Conservation (phyloP, 257 asterid species). For the Salvia miltiorrhiza region DNA sequence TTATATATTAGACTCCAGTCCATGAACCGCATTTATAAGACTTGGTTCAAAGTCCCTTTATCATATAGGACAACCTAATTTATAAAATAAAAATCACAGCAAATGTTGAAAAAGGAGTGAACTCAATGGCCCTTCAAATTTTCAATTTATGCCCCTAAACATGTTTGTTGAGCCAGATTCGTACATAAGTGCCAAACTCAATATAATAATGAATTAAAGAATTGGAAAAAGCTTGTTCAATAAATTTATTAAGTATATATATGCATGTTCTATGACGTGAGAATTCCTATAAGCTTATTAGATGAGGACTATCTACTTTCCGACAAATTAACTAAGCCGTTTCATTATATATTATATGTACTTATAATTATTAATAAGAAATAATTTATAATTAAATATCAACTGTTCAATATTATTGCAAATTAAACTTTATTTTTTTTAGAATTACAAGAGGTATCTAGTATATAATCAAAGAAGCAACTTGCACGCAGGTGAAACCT, state of each 20-base stretch:
- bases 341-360: too few relatives aligned
- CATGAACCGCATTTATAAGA: not conserved
- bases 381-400: too few relatives aligned
- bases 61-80: not conserved
- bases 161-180: not conserved
- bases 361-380: too few relatives aligned
- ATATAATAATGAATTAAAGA: not conserved
- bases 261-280: not conserved
- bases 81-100: not conserved
- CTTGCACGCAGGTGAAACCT: too few relatives aligned
- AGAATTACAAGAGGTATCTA: too few relatives aligned
- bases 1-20: not conserved
- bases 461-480: too few relatives aligned
- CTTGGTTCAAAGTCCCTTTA: not conserved
- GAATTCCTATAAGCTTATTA: too few relatives aligned
- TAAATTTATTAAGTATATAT: too few relatives aligned
- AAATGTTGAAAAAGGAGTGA: not conserved
- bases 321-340: not conserved
- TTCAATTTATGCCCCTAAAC: not conserved
- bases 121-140: not conserved
- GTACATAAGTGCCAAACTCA: not conserved
- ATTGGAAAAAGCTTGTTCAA: not conserved
- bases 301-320: not conserved
- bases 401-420: too few relatives aligned
- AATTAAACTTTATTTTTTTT: too few relatives aligned